Percentiles rank a stretch among this genome's conserved stretches.
These are phyloP conservation scores for Epichloe uncinata DNA, from an alignment of 2,329 filamentous ascomycete genomes.

Conservation along the genomic window DNA sequence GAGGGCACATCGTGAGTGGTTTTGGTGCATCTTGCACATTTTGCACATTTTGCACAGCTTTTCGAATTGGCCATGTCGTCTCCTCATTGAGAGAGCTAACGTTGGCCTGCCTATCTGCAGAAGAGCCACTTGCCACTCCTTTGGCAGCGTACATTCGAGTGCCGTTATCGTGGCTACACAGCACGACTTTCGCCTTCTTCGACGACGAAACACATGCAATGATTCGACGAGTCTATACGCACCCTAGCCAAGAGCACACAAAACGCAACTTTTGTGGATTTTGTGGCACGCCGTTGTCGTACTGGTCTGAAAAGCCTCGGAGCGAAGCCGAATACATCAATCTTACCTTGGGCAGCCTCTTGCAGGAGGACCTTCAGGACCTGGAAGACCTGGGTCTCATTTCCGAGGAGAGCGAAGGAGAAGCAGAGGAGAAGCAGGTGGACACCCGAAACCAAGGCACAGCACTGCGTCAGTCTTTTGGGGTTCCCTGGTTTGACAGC, in stretches of 20 bases:
- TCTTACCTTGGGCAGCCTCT: slow-evolving; percentile 66
- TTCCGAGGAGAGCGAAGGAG: slow-evolving; percentile 28
- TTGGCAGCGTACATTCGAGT: slow-evolving; percentile 73
- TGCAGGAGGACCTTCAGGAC: slow-evolving; percentile 54
- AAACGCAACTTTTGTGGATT: slow-evolving; percentile 81
- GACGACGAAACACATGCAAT: slow-evolving; percentile 58
- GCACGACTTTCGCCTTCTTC: slow-evolving; percentile 60
- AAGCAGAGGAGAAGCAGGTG: slow-evolving; percentile 12
- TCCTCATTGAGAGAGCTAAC: not conserved
- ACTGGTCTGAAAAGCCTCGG: slow-evolving; percentile 63
- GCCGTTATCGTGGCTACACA: slow-evolving; percentile 69
- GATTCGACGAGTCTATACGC: slow-evolving; percentile 56
- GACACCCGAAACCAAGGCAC: slow-evolving; percentile 14
- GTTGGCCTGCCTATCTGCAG: slow-evolving; percentile 15
- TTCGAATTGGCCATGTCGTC: not conserved
- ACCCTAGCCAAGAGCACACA: slow-evolving; percentile 40
- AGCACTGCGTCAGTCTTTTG: slow-evolving; percentile 43
- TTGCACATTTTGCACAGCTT: not conserved
- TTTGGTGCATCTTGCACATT: not conserved
- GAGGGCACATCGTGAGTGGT: slow-evolving; percentile 53
- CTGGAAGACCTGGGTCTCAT: slow-evolving; percentile 67
- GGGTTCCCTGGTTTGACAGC: slow-evolving; percentile 75
- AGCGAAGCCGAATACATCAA: slow-evolving; percentile 67
- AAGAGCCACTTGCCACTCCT: slow-evolving; percentile 57
- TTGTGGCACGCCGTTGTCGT: slow-evolving; percentile 75